Base-by-base conservation (phyloP, 495 filamentous ascomycete species). In the Neurospora sp. region DNA sequence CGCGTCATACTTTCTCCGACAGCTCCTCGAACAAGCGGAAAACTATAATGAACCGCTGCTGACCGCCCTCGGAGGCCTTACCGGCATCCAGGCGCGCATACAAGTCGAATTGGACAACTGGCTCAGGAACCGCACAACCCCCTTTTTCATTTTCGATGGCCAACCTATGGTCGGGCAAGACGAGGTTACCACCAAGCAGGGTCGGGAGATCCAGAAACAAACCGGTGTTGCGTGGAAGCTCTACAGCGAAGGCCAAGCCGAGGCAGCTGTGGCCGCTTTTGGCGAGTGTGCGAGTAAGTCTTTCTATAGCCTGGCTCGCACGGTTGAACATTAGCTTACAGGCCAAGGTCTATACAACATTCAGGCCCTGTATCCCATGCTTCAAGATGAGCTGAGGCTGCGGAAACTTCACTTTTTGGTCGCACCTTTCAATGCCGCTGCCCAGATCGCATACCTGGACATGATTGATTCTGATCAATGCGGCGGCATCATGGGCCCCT, bases 101-200 rank as follows among this genome's bases (percentile, higher is more conserved):
- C 87, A 92, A 77, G 85, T 85, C 41, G 92, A 97, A 72, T 83
- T 99, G 6, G 85, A 89, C 74, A 82, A 84, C 75, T 87, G 94
- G 88, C 83, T 89, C 80, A 80, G 86, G 47, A 80, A 87, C 82
- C 79, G 85, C 70, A 90, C 94, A 61, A 87, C 80, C 39, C 92
- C 90, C 41, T 79, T 94, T 68, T 98, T 98, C 77, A 88, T 98
- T 69, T 98, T 99, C 82, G 90, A 92, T 80, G 96, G 96, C 40
- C 86, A 97, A 71, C 87, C 92, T 16, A 87, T 92, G 73, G 89
- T 88, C 65, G 92, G 90, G 73, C 89, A 90, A 73, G 90, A 94
- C 73, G 87, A 87, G 27, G 78, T 85, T 37, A 75, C 81, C 10
- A 78, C 85, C 16, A 77, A 78, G 71, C 81, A 77, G 10, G 85